Evolutionary conservation across 805 yeast species (phyloP), one percentile per base, ranked within the genome.

Genomic region (Lipomyces yamadae): DNA sequence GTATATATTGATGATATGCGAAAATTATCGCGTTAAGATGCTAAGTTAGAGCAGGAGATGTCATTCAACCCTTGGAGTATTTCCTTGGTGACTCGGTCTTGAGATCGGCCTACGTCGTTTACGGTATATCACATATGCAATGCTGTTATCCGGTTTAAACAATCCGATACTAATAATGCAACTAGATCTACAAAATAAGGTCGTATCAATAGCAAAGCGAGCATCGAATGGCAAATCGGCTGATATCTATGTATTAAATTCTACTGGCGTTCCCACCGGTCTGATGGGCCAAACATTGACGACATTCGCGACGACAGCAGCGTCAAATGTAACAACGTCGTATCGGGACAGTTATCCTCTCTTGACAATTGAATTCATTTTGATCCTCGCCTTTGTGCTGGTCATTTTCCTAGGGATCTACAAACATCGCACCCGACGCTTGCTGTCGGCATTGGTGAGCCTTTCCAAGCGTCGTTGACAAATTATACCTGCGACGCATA

Each of bases 41-140:
- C 48, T 42, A 42, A 42, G n/a, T 42, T n/a, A 10, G 48, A n/a
- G 18, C 18, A 42, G 48, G 18, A n/a, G 8, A 42, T 15, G 48
- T 42, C 13, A 42, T 42, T 15, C 48, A 42, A 2, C 2, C 48
- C 18, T 42, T 35, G 15, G 68, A 64, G 33, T 62, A 61, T 34
- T 35, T 18, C 10, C 18, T 65, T 4, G 68, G 68, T 18, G 68
- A 65, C 42, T 56, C 68, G 18, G 59, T 67, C 33, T 45, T 67
- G 4, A 63, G 70, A 6, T 65, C 35, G 6, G 70, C 68, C n/a
- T 67, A 67, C 42, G 30, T 67, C 15, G 48, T 65, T 7, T 67
- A 64, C 33, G 70, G 62, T 63, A 39, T 37, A 35, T n/a, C 30
- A 24, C 24, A 24, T 24, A 24, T n/a, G 18, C 5, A 1, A 18